Evolutionary conservation across 202 grass and related monocot genomes (phyloP).

Genomic region (Eragrostis tef): DNA sequence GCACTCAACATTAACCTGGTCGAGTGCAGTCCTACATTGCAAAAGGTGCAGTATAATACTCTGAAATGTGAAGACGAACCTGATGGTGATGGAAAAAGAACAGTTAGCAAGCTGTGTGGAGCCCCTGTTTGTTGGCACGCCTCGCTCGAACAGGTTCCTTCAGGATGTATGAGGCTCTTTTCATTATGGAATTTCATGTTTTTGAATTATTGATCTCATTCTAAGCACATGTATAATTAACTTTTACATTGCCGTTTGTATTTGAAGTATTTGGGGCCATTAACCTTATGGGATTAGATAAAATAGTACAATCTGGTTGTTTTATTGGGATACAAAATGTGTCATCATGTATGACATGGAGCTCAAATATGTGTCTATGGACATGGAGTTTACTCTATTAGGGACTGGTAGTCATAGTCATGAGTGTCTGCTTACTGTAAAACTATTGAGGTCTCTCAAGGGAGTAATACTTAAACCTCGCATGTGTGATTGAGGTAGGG

Average conservation of each 20-base stretch:
- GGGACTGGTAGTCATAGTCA: background rate
- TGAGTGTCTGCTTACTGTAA: background rate
- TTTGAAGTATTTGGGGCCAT: background rate
- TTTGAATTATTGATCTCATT: slow-evolving; percentile 27
- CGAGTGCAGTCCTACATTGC: slow-evolving; percentile 80
- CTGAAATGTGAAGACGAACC: slow-evolving; percentile 70
- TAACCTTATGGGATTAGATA: background rate
- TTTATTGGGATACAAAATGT: slow-evolving; percentile 17
- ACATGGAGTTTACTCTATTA: background rate
- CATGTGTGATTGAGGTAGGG: background rate
- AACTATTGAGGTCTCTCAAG: background rate
- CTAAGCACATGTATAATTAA: slow-evolving; percentile 5
- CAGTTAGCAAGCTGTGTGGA: slow-evolving; percentile 71
- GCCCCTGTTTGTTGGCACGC: slow-evolving; percentile 74
- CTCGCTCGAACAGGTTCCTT: slow-evolving; percentile 86
- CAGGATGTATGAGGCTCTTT: slow-evolving; percentile 75
- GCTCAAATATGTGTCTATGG: background rate
- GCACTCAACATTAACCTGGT: slow-evolving; percentile 88
- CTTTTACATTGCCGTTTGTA: background rate
- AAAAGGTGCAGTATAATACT: slow-evolving; percentile 75
- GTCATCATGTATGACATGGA: background rate
- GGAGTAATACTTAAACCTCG: background rate
- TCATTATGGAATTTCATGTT: slow-evolving; percentile 18
- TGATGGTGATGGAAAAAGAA: slow-evolving; percentile 57
- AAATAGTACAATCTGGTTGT: background rate